These are phyloP conservation scores for Ophiostoma montium DNA, from an alignment of 2,329 filamentous ascomycete genomes.

Conservation along the genomic window DNA sequence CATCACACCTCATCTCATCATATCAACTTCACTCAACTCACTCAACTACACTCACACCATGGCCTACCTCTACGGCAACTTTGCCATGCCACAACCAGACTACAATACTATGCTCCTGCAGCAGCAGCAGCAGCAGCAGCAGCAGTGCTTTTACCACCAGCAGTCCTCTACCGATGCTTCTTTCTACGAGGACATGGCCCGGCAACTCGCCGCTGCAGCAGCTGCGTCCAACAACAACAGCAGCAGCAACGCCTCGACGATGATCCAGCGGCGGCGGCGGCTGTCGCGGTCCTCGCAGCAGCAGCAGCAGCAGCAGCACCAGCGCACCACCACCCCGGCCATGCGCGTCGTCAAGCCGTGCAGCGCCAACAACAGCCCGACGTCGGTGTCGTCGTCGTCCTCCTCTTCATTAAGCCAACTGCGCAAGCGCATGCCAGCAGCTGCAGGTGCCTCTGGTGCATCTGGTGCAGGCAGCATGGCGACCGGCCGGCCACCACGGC, in stretches of 20 bases:
- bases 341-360: conserved; percentile 49
- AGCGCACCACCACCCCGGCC: conserved; percentile 21
- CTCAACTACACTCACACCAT: conserved; percentile 10
- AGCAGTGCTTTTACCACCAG: conserved; percentile 10
- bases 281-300: conserved; percentile 33
- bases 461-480: too few relatives aligned
- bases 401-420: conserved; percentile 18
- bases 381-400: conserved; percentile 26
- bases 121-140: neutral
- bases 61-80: conserved; percentile 17
- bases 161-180: conserved; percentile 26
- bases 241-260: too few relatives aligned
- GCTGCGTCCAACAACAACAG: neutral
- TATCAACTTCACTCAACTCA: neutral
- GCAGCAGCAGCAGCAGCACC: too few relatives aligned
- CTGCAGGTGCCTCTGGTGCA: conserved; percentile 14
- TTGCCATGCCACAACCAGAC: conserved; percentile 15
- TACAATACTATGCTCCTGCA: neutral
- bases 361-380: conserved; percentile 53
- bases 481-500: conserved; percentile 31
- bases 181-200: conserved; percentile 36
- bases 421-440: conserved; percentile 39
- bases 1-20: neutral
- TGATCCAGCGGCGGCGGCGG: conserved; percentile 27
- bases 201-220: conserved; percentile 27